phyloP scores from a whole-genome alignment of 2,329 filamentous ascomycete species.

The Cordyceps farinosa region DNA sequence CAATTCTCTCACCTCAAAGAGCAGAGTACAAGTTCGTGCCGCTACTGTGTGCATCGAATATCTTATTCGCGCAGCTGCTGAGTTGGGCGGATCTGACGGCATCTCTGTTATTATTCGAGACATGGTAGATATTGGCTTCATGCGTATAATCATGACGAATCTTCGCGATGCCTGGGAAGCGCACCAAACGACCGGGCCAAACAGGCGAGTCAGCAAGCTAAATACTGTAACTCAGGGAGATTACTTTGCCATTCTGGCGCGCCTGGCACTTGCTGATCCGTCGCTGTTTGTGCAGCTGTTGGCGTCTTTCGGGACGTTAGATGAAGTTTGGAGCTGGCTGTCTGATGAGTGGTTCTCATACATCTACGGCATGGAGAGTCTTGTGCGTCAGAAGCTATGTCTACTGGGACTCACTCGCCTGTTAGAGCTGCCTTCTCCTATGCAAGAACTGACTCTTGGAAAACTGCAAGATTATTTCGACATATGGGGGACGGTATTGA shows the following conservation, averaged over 20 bases:
- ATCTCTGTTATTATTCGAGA: slow-evolving; percentile 62
- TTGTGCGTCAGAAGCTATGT: slow-evolving; percentile 66
- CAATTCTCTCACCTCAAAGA: slow-evolving; percentile 48
- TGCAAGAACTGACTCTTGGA: slow-evolving; percentile 55
- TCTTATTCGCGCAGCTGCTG: slow-evolving; percentile 59
- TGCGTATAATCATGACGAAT: slow-evolving; percentile 60
- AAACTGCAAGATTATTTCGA: slow-evolving; percentile 70
- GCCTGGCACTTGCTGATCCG: slow-evolving; percentile 72
- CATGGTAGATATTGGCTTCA: slow-evolving; percentile 60
- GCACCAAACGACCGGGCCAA: slow-evolving; percentile 78
- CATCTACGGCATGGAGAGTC: slow-evolving; percentile 64
- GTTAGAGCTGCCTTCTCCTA: slow-evolving; percentile 57
- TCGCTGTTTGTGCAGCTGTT: slow-evolving; percentile 61
- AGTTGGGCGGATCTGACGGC: slow-evolving; percentile 58
- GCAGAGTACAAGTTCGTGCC: slow-evolving; percentile 55
- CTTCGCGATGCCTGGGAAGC: slow-evolving; percentile 68
- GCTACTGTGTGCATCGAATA: slow-evolving; percentile 61
- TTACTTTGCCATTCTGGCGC: slow-evolving; percentile 78
- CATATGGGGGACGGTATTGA: slow-evolving; percentile 70
- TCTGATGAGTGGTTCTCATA: slow-evolving; percentile 64
- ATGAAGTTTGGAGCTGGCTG: slow-evolving; percentile 58
- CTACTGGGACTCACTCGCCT: slow-evolving; percentile 69
- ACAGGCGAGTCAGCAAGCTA: slow-evolving; percentile 64
- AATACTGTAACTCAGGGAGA: slow-evolving; percentile 76
- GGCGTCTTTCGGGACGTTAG: slow-evolving; percentile 42